Conservation (phyloP, 495 filamentous ascomycete genomes). For the Melanomma pulvis-pyrius region DNA sequence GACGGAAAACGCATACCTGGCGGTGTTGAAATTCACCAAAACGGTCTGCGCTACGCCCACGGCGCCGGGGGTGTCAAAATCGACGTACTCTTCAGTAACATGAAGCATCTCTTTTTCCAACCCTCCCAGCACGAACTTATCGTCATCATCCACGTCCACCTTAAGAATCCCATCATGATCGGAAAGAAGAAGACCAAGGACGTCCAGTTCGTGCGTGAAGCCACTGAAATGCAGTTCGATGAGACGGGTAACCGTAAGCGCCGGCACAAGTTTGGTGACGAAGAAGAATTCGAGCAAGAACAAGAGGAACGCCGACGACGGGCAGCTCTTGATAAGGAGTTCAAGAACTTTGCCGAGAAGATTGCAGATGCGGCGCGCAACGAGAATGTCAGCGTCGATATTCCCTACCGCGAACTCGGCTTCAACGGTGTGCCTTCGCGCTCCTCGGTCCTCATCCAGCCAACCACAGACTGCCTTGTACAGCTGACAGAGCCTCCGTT, state of each 20-base stretch:
- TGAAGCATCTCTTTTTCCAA: slow-evolving; percentile 99
- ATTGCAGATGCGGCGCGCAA: slow-evolving; percentile 89
- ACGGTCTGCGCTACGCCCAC: slow-evolving; percentile 95
- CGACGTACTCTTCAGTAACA: slow-evolving; percentile 96
- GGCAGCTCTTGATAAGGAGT: slow-evolving; percentile 89
- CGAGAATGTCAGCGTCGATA: slow-evolving; percentile 79
- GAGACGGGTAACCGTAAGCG: slow-evolving; percentile 98
- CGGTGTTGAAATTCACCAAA: slow-evolving; percentile 95
- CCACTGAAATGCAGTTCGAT: slow-evolving; percentile 97
- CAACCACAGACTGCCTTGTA: slow-evolving; percentile 97
- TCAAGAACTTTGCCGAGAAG: slow-evolving; percentile 97
- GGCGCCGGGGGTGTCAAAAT: slow-evolving; percentile 81
- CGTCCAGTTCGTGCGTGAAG: slow-evolving; percentile 97
- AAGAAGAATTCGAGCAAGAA: slow-evolving; percentile 98
- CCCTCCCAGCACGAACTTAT: slow-evolving; percentile 94
- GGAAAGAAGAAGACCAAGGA: slow-evolving; percentile 99
- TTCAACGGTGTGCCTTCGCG: slow-evolving; percentile 96
- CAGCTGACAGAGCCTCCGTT: slow-evolving; percentile 97
- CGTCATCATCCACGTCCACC: slow-evolving; percentile 95
- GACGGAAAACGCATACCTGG: slow-evolving; percentile 96
- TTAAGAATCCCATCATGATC: slow-evolving; percentile 97
- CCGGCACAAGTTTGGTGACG: slow-evolving; percentile 97
- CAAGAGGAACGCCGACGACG: slow-evolving; percentile 92
- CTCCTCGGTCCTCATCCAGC: slow-evolving; percentile 91
- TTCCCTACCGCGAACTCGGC: slow-evolving; percentile 93